Base-by-base conservation (phyloP, 768 basidiomycete genomes). In the Dendrothele bispora region DNA sequence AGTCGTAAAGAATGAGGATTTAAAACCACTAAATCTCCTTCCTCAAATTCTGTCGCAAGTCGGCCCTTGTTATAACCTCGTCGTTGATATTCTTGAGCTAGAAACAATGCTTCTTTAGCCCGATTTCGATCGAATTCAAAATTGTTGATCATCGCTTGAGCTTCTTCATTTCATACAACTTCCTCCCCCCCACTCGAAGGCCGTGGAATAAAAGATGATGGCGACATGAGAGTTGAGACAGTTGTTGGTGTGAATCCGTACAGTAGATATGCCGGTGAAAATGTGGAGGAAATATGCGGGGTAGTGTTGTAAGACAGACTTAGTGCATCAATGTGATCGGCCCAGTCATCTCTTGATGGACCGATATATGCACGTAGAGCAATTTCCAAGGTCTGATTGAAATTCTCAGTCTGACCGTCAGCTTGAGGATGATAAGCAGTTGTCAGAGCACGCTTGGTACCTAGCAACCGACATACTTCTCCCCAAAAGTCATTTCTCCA, bases 391-490 rank as follows among this genome's bases (percentile, higher is more conserved):
- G 42, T 54, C 2, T 58, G 58, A 38, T 68, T 69, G 0, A 65
- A 37, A 11, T 56, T 51, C 53, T 71, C 63, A 0, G 61, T 65
- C 27, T 70, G 67, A 1, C 70, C 66, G 48, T 75, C 64, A 0
- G 68, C 62, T 49, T 73, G 68, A 0, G 68, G 71, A 47, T 74
- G 73, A 39, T 69, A 61, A 0, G 64, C 51, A 0, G 67, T 66
- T 1, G 71, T 63, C 0, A 69, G 38, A 3, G 51, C 53, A 39
- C 50, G 45, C 1, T 45, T 22, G 4, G 55, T 50, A 0, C 59
- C 61, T 14, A 66, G 47, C 2, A 29, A 3, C 1, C 41, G 21
- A 11, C 55, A 46, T 3, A 65, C 42, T 21, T 54, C 48, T 48
- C 53, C 51, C 61, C 66, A 69, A 50, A 70, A 66, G 2, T 39